Evolutionary conservation across 2,329 filamentous ascomycete genomes (phyloP).

Genomic region (Fusarium pininemorale): DNA sequence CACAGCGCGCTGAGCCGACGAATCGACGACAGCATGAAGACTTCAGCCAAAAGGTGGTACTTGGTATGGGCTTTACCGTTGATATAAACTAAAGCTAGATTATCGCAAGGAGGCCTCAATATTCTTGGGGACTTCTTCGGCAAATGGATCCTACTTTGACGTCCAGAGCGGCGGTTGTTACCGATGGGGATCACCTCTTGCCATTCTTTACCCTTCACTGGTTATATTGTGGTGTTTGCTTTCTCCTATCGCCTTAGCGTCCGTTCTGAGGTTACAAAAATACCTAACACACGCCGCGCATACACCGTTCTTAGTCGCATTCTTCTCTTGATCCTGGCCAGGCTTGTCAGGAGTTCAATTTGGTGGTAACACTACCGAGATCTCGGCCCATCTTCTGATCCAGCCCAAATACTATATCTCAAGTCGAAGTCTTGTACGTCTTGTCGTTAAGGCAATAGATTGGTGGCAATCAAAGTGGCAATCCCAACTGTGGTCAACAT

Average conservation of each 20-base stretch:
- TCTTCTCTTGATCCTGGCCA: background rate
- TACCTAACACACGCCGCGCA: background rate
- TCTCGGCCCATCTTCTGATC: no score
- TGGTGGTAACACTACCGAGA: no score
- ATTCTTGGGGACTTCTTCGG: accelerated
- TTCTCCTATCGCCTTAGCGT: no score
- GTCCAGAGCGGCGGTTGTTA: no score
- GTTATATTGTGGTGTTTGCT: no score
- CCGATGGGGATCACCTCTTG: background rate
- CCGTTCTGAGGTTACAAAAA: background rate
- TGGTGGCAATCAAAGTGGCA: background rate
- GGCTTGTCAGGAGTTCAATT: no score
- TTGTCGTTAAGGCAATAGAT: background rate
- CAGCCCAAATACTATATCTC: no score
- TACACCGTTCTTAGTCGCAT: background rate
- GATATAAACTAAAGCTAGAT: no score
- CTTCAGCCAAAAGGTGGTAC: no score
- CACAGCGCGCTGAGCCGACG: background rate
- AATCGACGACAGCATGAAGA: no score
- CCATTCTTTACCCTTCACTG: background rate
- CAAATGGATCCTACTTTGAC: no score
- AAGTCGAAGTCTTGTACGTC: background rate
- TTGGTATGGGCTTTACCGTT: no score
- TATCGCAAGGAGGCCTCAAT: accelerated
- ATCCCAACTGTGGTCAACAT: background rate